Conservation (phyloP, 2,329 filamentous ascomycete genomes). For the Paraphoma sp. region DNA sequence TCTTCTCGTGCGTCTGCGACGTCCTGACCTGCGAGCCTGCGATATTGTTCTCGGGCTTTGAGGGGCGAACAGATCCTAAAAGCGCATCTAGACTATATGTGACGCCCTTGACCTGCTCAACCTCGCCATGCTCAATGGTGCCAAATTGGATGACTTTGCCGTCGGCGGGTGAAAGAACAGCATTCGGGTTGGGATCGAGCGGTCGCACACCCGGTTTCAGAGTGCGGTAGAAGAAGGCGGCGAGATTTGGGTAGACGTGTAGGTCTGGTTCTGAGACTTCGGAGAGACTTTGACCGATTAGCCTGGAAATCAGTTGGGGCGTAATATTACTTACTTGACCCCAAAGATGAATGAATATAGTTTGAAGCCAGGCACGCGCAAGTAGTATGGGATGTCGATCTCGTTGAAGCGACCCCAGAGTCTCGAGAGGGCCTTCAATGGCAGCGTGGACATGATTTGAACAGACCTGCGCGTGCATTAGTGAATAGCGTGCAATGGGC, state of each 20-base stretch:
- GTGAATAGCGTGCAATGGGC: neutral
- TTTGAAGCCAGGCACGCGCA: constrained; percentile 88
- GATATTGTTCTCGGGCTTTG: constrained; percentile 52
- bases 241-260: constrained; percentile 88
- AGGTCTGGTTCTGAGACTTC: constrained; percentile 91
- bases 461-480: constrained; percentile 67
- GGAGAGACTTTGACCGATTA: constrained; percentile 64
- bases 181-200: constrained; percentile 79
- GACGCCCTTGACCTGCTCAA: constrained; percentile 98
- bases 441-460: constrained; percentile 90
- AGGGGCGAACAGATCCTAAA: constrained; percentile 64
- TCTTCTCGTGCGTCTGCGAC: constrained; percentile 38
- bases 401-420: constrained; percentile 94
- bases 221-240: constrained; percentile 95
- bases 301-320: constrained; percentile 40
- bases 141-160: constrained; percentile 92
- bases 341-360: constrained; percentile 90
- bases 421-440: constrained; percentile 86
- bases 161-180: constrained; percentile 86
- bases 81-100: constrained; percentile 96
- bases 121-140: constrained; percentile 88
- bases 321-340: constrained; percentile 64
- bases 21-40: constrained; percentile 27
- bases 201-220: constrained; percentile 88
- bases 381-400: constrained; percentile 82